Percentiles rank a stretch among this genome's conserved stretches.
phyloP scores from a whole-genome alignment of 108 stramenopile species.

The Pseudonitzschia pungens region DNA sequence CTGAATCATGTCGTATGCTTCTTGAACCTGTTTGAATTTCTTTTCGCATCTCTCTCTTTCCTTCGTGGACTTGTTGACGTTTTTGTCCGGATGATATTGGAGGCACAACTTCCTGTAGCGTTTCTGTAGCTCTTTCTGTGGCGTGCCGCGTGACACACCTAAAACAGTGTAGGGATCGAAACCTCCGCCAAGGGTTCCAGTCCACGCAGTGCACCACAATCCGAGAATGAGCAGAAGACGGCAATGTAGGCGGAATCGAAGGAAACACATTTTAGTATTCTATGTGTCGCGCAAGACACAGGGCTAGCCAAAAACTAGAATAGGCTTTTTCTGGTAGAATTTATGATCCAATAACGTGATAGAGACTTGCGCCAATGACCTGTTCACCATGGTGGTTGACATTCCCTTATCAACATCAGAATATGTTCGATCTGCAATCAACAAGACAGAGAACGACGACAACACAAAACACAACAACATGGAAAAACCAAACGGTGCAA shows the following conservation, averaged over 20 bases:
- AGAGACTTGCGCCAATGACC: background rate
- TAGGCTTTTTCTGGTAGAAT: background rate
- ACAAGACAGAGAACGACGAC: too few relatives aligned
- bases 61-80: slow-evolving; percentile 23
- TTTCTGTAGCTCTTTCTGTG: slow-evolving; percentile 58
- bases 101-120: slow-evolving; percentile 68
- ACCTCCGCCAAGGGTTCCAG: background rate
- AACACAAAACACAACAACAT: too few relatives aligned
- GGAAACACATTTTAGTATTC: background rate
- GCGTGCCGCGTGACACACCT: slow-evolving; percentile 38
- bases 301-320: background rate
- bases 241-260: background rate
- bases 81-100: slow-evolving; percentile 80
- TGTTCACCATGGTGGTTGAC: background rate
- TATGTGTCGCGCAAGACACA: background rate
- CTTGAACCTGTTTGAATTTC: slow-evolving; percentile 72
- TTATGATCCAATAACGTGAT: background rate
- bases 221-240: background rate
- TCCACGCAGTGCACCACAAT: background rate
- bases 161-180: slow-evolving; percentile 62
- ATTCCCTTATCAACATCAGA: too few relatives aligned
- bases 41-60: slow-evolving; percentile 50
- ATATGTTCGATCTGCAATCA: too few relatives aligned
- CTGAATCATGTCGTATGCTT: slow-evolving; percentile 69
- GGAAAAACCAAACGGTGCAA: too few relatives aligned